Evolutionary conservation across 2,329 filamentous ascomycete genomes (phyloP), one percentile per base, ranked within the genome.

Genomic region (Xenoacremonium recifei): DNA sequence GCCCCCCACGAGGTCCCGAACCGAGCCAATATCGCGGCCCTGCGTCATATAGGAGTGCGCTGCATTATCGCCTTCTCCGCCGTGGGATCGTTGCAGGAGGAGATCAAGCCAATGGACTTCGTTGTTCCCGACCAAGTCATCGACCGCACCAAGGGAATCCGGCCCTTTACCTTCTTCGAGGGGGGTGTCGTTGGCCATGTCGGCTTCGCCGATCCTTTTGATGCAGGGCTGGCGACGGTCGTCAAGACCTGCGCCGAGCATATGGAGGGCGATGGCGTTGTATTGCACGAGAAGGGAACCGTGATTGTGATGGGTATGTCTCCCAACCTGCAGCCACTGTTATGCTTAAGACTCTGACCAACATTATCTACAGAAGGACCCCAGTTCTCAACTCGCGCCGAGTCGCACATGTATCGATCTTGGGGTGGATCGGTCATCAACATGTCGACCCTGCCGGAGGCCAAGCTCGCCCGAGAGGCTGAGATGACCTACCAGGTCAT

Each of bases 401-500:
- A 99, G 72, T 93, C 87, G 44, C 84, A 96, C 69, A 82, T 99
- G 72, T 99, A 99, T 77, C 89, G 93, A 55, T 77, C 82, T 47
- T 96, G 90, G 88, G 92, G 92, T 58, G 92, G 91, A 55, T 87
- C 81, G 52, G 88, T 97, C 39, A 97, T 99, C 76, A 97, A 97
- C 79, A 99, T 99, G 93, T 95, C 89, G 33, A 86, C 85, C 12
- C 78, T 99, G 13, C 93, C 93, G 16, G 93, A 99, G 72, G 87
- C 92, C 37, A 99, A 99, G 76, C 83, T 99, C 16, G 93, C 93
- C 9, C 84, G 89, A 40, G 93, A 99, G 73, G 93, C 93, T 18
- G 93, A 99, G 74, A 87, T 99, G 57, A 87, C 86, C 25, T 97
- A 97, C 69, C 90, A 95, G 73, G 95, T 96, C 80, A 95, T 99